Conservation (phyloP, 148 eudicot species). For the Heliamphora exappendiculata region DNA sequence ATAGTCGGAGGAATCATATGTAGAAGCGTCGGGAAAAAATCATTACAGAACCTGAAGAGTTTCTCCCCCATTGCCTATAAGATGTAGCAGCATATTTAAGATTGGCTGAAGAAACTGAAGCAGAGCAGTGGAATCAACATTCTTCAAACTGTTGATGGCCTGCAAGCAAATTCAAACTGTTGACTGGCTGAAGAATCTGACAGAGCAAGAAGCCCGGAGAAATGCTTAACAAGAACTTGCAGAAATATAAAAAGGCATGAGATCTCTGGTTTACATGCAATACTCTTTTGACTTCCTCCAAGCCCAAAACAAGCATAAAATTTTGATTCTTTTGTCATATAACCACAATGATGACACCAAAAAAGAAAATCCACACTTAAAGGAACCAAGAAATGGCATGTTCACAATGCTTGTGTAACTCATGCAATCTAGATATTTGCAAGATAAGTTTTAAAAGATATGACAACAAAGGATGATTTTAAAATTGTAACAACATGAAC, state of each 20-base stretch:
- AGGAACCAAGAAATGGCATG: background rate
- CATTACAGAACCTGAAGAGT: conserved; percentile 71
- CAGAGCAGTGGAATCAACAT: conserved; percentile 95
- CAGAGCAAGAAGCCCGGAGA: background rate
- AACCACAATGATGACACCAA: background rate
- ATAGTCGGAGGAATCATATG: background rate
- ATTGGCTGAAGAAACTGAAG: conserved; percentile 99
- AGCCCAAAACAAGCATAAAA: background rate
- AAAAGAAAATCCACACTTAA: background rate
- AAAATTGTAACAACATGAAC: background rate
- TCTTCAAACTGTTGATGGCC: conserved; percentile 99
- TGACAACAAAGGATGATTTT: background rate
- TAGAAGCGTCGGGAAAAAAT: background rate
- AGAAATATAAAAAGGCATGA: background rate
- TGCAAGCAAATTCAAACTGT: conserved; percentile 27
- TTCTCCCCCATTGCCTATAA: conserved; percentile 99
- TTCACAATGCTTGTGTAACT: background rate
- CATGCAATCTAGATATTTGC: background rate
- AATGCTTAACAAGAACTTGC: background rate
- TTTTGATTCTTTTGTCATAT: background rate
- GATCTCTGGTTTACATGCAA: background rate
- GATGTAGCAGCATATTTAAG: conserved; percentile 97
- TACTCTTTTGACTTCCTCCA: conserved; percentile 6
- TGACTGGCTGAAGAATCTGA: conserved; percentile 6
- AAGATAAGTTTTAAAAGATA: background rate